Percentiles rank a stretch among this genome's conserved stretches.
These are phyloP conservation scores for Zygotorulaspora florentina DNA, from an alignment of 805 yeast species.

Conservation along the genomic window DNA sequence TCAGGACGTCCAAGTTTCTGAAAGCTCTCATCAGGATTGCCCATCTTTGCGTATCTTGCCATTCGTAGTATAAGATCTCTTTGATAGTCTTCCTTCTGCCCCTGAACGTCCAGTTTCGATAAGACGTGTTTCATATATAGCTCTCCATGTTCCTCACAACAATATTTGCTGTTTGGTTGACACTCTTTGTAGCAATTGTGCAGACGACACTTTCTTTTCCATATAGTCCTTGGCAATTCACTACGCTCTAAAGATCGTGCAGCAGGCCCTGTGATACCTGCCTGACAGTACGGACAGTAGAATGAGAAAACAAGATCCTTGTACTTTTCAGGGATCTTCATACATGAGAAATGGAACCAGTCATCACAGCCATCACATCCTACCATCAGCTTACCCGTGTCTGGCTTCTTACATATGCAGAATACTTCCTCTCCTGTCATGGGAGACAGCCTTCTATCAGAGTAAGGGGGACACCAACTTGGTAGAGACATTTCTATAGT, in stretches of 20 bases:
- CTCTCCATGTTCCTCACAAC: constrained; percentile 67
- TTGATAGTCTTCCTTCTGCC: constrained; percentile 4
- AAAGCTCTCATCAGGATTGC: constrained; percentile 12
- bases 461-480: constrained; percentile 33
- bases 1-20: constrained; percentile 20
- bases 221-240: constrained; percentile 47
- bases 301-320: constrained; percentile 57
- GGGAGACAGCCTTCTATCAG: constrained; percentile 20
- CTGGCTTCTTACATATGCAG: constrained; percentile 76
- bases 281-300: constrained; percentile 69
- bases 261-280: constrained; percentile 38
- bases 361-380: constrained; percentile 94
- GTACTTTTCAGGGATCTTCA: constrained; percentile 50
- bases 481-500: constrained; percentile 22
- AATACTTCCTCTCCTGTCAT: constrained; percentile 54
- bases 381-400: constrained; percentile 81
- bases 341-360: constrained; percentile 86
- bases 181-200: constrained; percentile 43
- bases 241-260: constrained; percentile 8
- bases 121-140: constrained; percentile 17
- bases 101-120: constrained; percentile 12
- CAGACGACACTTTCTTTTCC: constrained; percentile 76
- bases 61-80: constrained; percentile 7
- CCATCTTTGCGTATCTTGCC: constrained; percentile 1
- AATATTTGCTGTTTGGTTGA: constrained; percentile 56